These are phyloP conservation scores for Candida easanensis DNA, from an alignment of 805 yeast genomes.

Conservation along the genomic window DNA sequence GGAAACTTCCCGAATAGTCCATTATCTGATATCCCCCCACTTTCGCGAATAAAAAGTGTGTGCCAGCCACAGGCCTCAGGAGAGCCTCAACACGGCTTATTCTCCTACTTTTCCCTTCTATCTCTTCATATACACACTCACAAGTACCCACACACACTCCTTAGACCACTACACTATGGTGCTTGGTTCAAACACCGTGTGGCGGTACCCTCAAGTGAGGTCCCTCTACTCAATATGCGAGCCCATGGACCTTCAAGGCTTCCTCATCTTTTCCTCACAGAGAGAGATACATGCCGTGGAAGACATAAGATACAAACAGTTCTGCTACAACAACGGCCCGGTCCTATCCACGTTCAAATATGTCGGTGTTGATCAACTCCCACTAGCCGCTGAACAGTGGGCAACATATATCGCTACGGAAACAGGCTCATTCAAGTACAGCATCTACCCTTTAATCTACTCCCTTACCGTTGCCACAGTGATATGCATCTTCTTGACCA, in stretches of 20 bases:
- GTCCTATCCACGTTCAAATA: slow-evolving; percentile 33
- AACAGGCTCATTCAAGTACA: slow-evolving; percentile 48
- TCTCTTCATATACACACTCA: too few relatives aligned
- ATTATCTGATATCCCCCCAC: too few relatives aligned
- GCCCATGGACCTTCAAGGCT: slow-evolving; percentile 32
- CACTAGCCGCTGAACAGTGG: slow-evolving; percentile 51
- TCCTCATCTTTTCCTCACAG: slow-evolving; percentile 25
- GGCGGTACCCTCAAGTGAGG: slow-evolving; percentile 32
- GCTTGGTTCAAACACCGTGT: slow-evolving; percentile 28
- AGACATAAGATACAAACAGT: slow-evolving; percentile 28
- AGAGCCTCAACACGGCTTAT: too few relatives aligned
- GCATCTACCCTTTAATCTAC: slow-evolving; percentile 60
- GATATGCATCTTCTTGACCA: slow-evolving; percentile 58
- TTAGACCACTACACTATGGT: too few relatives aligned
- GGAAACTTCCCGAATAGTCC: too few relatives aligned
- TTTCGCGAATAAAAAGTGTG: too few relatives aligned
- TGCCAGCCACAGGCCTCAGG: too few relatives aligned
- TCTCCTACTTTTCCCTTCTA: too few relatives aligned
- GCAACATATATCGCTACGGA: slow-evolving; percentile 33
- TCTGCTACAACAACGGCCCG: slow-evolving; percentile 34
- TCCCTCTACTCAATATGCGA: slow-evolving; percentile 31
- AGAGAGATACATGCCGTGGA: slow-evolving; percentile 17
- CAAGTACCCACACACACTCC: too few relatives aligned
- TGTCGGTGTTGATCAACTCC: slow-evolving; percentile 34
- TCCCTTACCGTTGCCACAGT: slow-evolving; percentile 64